Evolutionary conservation across 345 rosid genomes (phyloP).

Genomic region (Dipteronia dyeriana): DNA sequence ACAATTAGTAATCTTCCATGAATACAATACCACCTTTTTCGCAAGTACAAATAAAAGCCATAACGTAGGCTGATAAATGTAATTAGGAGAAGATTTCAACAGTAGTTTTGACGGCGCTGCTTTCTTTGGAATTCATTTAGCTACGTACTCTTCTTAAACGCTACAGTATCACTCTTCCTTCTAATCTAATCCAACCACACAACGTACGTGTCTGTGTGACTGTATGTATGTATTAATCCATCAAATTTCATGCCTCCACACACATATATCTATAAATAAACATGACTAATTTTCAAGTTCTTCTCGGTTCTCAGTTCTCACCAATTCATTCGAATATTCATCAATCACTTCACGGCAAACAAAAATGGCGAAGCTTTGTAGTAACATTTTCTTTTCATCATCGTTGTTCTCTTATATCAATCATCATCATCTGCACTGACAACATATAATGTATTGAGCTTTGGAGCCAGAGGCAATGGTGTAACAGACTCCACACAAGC

Average conservation of each 20-base stretch:
- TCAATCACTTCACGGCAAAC: not conserved
- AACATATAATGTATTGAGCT: constrained; percentile 9
- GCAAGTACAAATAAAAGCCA: too few species aligned
- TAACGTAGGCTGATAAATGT: too few species aligned
- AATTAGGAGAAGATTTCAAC: too few species aligned
- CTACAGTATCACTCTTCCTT: not conserved
- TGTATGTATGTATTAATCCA: not conserved
- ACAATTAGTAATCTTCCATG: too few species aligned
- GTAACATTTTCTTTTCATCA: not conserved
- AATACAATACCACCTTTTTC: too few species aligned
- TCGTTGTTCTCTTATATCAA: not conserved
- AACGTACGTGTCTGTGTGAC: too few species aligned
- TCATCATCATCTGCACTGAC: not conserved
- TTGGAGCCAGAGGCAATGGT: constrained; percentile 18
- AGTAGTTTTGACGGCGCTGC: not conserved
- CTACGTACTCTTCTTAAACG: too few species aligned
- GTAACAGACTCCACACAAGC: constrained; percentile 14
- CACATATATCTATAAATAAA: not conserved
- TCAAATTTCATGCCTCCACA: not conserved
- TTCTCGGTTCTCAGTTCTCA: not conserved
- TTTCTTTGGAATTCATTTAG: constrained; percentile 5
- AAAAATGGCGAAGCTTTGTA: not conserved
- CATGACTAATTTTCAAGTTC: not conserved
- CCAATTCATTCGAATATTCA: too few species aligned
- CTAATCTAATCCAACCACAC: not conserved